A percentile compares a stretch with the other conserved stretches of the same genome.
Conservation (phyloP, 352 stramenopile genomes). For the Phytopythium aichiense region DNA sequence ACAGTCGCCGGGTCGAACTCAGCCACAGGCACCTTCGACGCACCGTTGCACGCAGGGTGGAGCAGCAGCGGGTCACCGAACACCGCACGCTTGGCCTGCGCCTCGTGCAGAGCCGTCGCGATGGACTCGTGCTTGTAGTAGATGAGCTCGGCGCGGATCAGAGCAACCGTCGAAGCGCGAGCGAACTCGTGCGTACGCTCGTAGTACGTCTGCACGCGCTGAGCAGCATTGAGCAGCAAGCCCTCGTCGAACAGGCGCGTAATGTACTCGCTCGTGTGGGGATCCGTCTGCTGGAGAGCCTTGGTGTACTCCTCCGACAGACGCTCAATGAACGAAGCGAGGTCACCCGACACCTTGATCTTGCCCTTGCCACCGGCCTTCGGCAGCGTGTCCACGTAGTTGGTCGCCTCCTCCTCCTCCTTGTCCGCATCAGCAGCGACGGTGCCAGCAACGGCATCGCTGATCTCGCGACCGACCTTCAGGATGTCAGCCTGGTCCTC, state of each 20-base stretch:
- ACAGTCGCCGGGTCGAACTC: conserved; percentile 53
- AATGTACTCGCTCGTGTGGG: conserved; percentile 96
- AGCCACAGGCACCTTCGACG: conserved; percentile 33
- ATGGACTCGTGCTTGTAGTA: conserved; percentile 98
- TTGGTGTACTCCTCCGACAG: conserved; percentile 99
- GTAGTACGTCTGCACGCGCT: conserved; percentile 91
- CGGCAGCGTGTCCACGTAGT: conserved; percentile 74
- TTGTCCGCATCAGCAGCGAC: conserved; percentile 31
- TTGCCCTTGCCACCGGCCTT: conserved; percentile 64
- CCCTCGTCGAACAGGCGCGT: conserved; percentile 92
- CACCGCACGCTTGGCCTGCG: conserved; percentile 75
- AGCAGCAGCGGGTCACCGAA: conserved; percentile 84
- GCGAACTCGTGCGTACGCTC: conserved; percentile 61
- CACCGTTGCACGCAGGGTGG: conserved; percentile 83
- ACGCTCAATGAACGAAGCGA: conserved; percentile 88
- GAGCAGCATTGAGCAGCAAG: conserved; percentile 84
- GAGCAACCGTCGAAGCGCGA: conserved; percentile 86
- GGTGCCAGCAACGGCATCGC: conserved; percentile 10
- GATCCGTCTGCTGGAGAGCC: conserved; percentile 94
- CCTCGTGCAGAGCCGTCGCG: conserved; percentile 66
- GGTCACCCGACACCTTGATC: conserved; percentile 88
- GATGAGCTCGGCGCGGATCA: conserved; percentile 93
- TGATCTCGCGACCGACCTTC: conserved; percentile 51
- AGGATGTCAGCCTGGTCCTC: conserved; percentile 87
- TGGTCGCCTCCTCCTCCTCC: conserved; percentile 86